phyloP scores from a whole-genome alignment of 1,284 basidiomycete species.

The Ustilago lituana region DNA sequence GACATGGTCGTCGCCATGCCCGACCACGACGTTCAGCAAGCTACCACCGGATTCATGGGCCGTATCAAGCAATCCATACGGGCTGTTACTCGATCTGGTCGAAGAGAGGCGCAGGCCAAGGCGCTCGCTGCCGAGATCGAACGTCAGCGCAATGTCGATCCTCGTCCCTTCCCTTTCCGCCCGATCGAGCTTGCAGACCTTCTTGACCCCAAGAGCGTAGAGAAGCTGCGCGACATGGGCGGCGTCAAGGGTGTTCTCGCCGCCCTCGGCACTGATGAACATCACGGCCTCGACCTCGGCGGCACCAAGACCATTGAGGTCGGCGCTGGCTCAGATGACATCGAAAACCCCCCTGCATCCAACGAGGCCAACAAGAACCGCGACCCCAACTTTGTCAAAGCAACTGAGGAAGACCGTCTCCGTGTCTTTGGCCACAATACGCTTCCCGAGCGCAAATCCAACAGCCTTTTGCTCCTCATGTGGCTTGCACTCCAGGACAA shows the following conservation, averaged over 20 bases:
- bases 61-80: slow-evolving; percentile 39
- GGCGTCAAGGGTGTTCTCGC: slow-evolving; percentile 77
- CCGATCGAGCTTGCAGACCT: slow-evolving; percentile 83
- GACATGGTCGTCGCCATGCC: background rate
- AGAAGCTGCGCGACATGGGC: slow-evolving; percentile 77
- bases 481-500: slow-evolving; percentile 95
- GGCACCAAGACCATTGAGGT: slow-evolving; percentile 39
- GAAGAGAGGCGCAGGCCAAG: slow-evolving; percentile 47
- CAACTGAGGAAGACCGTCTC: slow-evolving; percentile 49
- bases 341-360: slow-evolving; percentile 18
- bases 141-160: slow-evolving; percentile 54
- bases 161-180: slow-evolving; percentile 68
- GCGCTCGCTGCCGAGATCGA: slow-evolving; percentile 51
- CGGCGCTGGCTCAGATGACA: slow-evolving; percentile 20
- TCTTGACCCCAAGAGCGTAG: slow-evolving; percentile 84
- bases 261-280: slow-evolving; percentile 78
- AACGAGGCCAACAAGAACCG: slow-evolving; percentile 8
- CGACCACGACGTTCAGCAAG: background rate
- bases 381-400: slow-evolving; percentile 41
- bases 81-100: slow-evolving; percentile 39
- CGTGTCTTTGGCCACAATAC: slow-evolving; percentile 82
- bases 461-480: slow-evolving; percentile 85
- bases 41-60: slow-evolving; percentile 22
- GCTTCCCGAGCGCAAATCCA: slow-evolving; percentile 80
- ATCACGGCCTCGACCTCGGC: slow-evolving; percentile 61